Percentiles rank a stretch among this genome's conserved stretches.
Conservation (phyloP, 2,329 filamentous ascomycete genomes). For the Colletotrichum costaricense region DNA sequence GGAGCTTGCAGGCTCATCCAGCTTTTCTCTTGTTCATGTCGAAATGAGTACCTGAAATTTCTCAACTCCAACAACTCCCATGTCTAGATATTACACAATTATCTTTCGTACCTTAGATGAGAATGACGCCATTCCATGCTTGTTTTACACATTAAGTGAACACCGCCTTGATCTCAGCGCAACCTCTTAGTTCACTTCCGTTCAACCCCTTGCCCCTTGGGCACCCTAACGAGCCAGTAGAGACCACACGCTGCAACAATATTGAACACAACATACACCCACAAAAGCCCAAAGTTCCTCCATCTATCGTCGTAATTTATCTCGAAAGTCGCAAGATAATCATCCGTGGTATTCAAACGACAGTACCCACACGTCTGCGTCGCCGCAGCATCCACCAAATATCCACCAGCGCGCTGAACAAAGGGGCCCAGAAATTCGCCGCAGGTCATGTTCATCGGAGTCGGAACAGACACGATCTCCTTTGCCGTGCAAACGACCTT, state of each 20-base stretch:
- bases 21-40: too few species aligned
- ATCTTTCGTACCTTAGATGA: too few species aligned
- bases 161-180: neutral
- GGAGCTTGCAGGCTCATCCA: too few species aligned
- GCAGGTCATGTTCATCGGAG: conserved; percentile 32
- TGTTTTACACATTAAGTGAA: neutral
- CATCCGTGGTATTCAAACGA: conserved; percentile 48
- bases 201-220: conserved; percentile 33
- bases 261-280: conserved; percentile 65
- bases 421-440: conserved; percentile 33
- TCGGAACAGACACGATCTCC: conserved; percentile 34
- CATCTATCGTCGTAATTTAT: conserved; percentile 62
- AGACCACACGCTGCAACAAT: conserved; percentile 58
- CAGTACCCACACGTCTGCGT: conserved; percentile 59
- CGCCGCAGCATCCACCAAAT: conserved; percentile 40
- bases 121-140: neutral
- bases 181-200: neutral
- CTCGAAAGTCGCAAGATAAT: conserved; percentile 50
- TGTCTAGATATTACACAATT: too few species aligned
- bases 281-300: conserved; percentile 63
- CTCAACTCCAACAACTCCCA: too few species aligned
- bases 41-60: too few species aligned
- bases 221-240: conserved; percentile 54
- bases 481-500: conserved; percentile 31
- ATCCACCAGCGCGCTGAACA: conserved; percentile 28